Conservation (phyloP, 2,329 filamentous ascomycete species). For the Fusarium continuum region DNA sequence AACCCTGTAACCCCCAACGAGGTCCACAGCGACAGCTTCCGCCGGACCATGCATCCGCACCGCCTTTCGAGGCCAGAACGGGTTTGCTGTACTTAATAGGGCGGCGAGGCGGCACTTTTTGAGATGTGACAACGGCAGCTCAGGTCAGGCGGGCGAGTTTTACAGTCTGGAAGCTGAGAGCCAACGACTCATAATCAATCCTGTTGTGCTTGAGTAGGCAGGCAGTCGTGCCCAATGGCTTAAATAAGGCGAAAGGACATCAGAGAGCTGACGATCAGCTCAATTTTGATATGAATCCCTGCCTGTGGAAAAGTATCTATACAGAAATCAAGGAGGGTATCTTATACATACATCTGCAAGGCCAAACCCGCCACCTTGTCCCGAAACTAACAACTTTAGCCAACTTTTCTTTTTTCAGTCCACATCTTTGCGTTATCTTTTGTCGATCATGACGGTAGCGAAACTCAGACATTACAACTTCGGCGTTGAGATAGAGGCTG, state of each 20-base stretch:
- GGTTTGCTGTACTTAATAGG: slow-evolving; percentile 24
- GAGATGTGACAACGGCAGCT: slow-evolving; percentile 27
- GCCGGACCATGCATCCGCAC: slow-evolving; percentile 22
- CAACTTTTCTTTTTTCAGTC: slow-evolving; percentile 15
- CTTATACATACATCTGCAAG: slow-evolving; percentile 22
- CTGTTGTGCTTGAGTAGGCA: background rate
- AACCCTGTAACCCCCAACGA: slow-evolving; percentile 14
- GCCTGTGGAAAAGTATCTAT: background rate
- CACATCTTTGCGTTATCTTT: background rate
- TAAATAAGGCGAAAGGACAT: slow-evolving; percentile 7
- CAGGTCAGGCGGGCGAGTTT: slow-evolving; percentile 13
- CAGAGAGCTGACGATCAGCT: slow-evolving; percentile 13
- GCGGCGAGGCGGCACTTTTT: slow-evolving; percentile 8
- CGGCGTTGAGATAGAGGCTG: slow-evolving; percentile 52
- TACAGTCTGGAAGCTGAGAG: slow-evolving; percentile 5
- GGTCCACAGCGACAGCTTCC: slow-evolving; percentile 27
- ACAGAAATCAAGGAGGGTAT: slow-evolving; percentile 5
- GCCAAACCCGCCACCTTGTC: slow-evolving; percentile 11
- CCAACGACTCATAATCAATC: slow-evolving; percentile 13
- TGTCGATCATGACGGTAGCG: slow-evolving; percentile 13
- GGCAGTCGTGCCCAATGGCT: slow-evolving; percentile 5
- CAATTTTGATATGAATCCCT: background rate
- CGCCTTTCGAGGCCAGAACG: slow-evolving; percentile 21
- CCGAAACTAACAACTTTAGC: background rate
- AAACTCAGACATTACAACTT: slow-evolving; percentile 53